Percentiles rank a stretch among this genome's conserved stretches.
Conservation (phyloP, 73 alveolate genomes). For the Durusdinium trenchii region DNA sequence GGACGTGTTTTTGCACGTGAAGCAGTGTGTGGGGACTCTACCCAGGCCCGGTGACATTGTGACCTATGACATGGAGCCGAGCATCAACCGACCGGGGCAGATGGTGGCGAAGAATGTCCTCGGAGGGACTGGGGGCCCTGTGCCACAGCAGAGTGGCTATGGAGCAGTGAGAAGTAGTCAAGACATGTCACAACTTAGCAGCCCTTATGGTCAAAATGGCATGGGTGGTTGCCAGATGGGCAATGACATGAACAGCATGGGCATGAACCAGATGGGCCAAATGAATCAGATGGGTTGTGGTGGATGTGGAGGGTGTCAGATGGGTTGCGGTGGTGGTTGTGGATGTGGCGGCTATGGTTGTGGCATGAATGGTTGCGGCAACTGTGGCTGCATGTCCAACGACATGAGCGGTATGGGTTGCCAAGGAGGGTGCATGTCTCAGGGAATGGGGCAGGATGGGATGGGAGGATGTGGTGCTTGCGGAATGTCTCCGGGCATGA, state of each 20-base stretch:
- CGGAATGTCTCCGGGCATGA: conserved; percentile 25
- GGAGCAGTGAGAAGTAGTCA: conserved; percentile 48
- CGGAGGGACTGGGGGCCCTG: conserved; percentile 58
- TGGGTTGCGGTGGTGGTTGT: conserved; percentile 78
- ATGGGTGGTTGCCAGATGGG: conserved; percentile 76
- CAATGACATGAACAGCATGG: conserved; percentile 39
- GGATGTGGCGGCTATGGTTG: conserved; percentile 87
- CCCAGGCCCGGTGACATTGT: conserved; percentile 81
- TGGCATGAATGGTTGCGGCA: conserved; percentile 71
- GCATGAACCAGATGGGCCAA: conserved; percentile 63
- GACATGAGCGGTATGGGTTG: conserved; percentile 83
- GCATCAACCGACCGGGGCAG: conserved; percentile 94
- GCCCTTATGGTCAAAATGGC: conserved; percentile 84
- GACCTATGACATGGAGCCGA: conserved; percentile 84
- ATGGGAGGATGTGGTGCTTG: conserved; percentile 19
- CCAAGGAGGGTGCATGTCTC: conserved; percentile 19
- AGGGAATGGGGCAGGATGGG: conserved; percentile 50
- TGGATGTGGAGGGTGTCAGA: conserved; percentile 28
- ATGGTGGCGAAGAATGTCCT: conserved; percentile 91
- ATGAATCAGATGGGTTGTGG: conserved; percentile 59
- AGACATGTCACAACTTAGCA: conserved; percentile 62
- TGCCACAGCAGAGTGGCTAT: conserved; percentile 22
- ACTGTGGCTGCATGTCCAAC: conserved; percentile 68
- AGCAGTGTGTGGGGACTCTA: conserved; percentile 81
- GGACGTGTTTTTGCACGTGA: conserved; percentile 84